Percentiles rank a stretch among this genome's conserved stretches.
These are phyloP conservation scores for Quercus tomentella DNA, from an alignment of 331 rosid genomes.

Conservation along the genomic window DNA sequence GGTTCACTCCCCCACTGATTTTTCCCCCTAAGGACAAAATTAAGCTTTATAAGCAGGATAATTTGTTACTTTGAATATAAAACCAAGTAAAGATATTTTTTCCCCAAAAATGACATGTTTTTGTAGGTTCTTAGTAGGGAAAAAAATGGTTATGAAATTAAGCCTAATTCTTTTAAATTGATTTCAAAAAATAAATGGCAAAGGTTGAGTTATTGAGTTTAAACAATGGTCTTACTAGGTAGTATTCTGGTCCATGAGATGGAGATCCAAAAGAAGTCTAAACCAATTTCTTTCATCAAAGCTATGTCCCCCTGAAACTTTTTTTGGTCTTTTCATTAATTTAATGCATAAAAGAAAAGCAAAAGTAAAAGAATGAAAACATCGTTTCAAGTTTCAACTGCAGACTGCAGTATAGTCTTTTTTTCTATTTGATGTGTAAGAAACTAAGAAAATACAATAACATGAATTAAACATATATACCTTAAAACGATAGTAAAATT, in stretches of 20 bases:
- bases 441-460: too few relatives aligned
- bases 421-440: too few relatives aligned
- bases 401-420: too few relatives aligned
- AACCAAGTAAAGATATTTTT: too few relatives aligned
- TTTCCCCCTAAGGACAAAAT: constrained; percentile 33
- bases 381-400: too few relatives aligned
- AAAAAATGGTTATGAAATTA: too few relatives aligned
- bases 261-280: constrained; percentile 53
- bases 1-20: constrained; percentile 45
- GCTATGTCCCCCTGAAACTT: constrained; percentile 37
- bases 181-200: neutral
- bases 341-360: too few relatives aligned
- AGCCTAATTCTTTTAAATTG: too few relatives aligned
- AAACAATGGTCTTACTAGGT: constrained; percentile 34
- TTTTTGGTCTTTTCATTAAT: neutral
- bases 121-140: too few relatives aligned
- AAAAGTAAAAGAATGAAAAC: too few relatives aligned
- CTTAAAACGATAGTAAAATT: constrained; percentile 54
- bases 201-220: neutral
- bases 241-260: constrained; percentile 64
- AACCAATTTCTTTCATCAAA: constrained; percentile 40
- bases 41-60: neutral
- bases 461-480: constrained; percentile 2
- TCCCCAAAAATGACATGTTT: too few relatives aligned
- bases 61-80: neutral